Evolutionary conservation across 129 eudicot genomes (phyloP).

Genomic region (Cynara cardunculus): DNA sequence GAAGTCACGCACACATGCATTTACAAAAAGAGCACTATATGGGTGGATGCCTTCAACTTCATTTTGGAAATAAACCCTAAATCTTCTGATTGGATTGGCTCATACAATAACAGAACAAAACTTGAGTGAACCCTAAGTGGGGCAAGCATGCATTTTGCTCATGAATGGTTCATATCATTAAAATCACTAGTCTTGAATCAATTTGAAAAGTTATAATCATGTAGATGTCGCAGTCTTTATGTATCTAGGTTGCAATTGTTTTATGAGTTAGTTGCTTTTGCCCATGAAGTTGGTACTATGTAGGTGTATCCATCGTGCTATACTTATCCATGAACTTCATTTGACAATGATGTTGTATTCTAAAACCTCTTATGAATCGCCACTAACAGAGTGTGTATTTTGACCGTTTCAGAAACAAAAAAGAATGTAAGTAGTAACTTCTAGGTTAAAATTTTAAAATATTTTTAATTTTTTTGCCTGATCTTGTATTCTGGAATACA

Average conservation of each 20-base stretch:
- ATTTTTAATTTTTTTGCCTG: not conserved
- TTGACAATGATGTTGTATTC: not conserved
- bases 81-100: not conserved
- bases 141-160: not conserved
- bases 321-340: not conserved
- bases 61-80: not conserved
- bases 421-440: not conserved
- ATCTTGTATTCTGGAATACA: not conserved
- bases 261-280: not conserved
- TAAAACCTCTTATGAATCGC: not conserved
- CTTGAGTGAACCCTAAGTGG: not conserved
- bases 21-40: too few relatives aligned
- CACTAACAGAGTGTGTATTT: not conserved
- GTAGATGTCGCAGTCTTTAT: not conserved
- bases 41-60: not conserved
- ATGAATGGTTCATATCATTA: not conserved
- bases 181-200: not conserved
- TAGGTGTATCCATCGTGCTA: not conserved
- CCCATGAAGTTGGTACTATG: not conserved
- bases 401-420: not conserved
- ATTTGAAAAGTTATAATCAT: not conserved
- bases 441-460: not conserved
- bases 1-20: not conserved
- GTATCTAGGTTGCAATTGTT: not conserved
- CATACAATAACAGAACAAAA: not conserved